Percentiles rank a stretch among this genome's conserved stretches.
phyloP scores from a whole-genome alignment of 169 alveolate genomes.

The Babesia bigemina region DNA sequence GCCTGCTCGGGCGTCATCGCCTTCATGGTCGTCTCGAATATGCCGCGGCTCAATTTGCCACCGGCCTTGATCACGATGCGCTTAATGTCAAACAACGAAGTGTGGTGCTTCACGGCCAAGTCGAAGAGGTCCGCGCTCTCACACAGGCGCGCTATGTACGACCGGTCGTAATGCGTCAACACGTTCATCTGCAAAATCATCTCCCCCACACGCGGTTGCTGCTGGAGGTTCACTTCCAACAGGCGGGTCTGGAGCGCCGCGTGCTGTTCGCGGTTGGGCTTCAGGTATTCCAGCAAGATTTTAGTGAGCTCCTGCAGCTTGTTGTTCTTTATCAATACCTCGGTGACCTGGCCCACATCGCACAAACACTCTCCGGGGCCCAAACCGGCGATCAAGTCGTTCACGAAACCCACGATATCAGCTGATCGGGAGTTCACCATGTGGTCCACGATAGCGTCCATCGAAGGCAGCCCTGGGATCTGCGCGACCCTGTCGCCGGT shows the following conservation, averaged over 20 bases:
- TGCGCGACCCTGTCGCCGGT: constrained; percentile 59
- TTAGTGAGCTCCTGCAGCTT: constrained; percentile 96
- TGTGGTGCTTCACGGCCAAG: constrained; percentile 92
- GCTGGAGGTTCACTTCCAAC: constrained; percentile 93
- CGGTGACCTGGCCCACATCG: constrained; percentile 89
- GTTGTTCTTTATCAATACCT: constrained; percentile 65
- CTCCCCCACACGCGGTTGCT: constrained; percentile 93
- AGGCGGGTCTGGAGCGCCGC: constrained; percentile 97
- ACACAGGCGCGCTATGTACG: constrained; percentile 94
- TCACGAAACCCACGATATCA: constrained; percentile 11
- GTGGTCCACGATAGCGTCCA: constrained; percentile 65
- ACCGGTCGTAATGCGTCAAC: constrained; percentile 96
- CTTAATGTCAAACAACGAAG: constrained; percentile 16
- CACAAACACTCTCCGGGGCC: constrained; percentile 73
- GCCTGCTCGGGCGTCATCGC: constrained; percentile 79
- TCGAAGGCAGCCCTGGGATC: constrained; percentile 67
- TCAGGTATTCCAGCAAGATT: constrained; percentile 95
- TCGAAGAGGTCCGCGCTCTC: constrained; percentile 97
- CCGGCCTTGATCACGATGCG: constrained; percentile 84
- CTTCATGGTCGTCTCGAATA: constrained; percentile 84
- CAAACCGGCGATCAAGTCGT: constrained; percentile 32
- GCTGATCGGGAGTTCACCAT: constrained; percentile 32
- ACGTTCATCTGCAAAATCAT: constrained; percentile 92
- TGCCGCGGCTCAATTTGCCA: constrained; percentile 71
- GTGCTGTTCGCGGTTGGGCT: constrained; percentile 95